Conservation (phyloP, 352 stramenopile species). For the Globisporangium echinulatum region DNA sequence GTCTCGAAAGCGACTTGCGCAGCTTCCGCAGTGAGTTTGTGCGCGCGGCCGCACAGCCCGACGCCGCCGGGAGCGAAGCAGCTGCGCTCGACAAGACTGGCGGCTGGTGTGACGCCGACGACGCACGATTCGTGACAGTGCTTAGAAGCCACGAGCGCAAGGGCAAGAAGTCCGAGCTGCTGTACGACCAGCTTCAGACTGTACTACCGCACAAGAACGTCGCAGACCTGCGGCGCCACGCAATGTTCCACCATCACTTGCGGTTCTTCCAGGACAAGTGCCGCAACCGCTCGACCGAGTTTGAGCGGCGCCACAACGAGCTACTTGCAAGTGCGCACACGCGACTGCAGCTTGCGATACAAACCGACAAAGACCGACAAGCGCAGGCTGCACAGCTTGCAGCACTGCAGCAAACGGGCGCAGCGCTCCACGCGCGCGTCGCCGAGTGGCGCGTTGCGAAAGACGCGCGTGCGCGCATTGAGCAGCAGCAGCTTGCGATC, state of each 20-base stretch:
- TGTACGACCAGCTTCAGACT: slow-evolving; percentile 54
- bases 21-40: slow-evolving; percentile 37
- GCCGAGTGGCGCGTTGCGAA: slow-evolving; percentile 42
- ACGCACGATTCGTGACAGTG: slow-evolving; percentile 57
- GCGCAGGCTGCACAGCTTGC: slow-evolving; percentile 26
- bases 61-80: slow-evolving; percentile 28
- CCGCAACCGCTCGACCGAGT: slow-evolving; percentile 36
- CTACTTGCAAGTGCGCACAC: slow-evolving; percentile 20
- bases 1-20: slow-evolving; percentile 24
- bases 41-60: slow-evolving; percentile 18
- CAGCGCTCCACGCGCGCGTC: slow-evolving; percentile 35
- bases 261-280: slow-evolving; percentile 53
- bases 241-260: slow-evolving; percentile 53
- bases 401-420: slow-evolving; percentile 33
- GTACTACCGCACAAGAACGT: slow-evolving; percentile 29
- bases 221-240: slow-evolving; percentile 34
- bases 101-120: slow-evolving; percentile 38
- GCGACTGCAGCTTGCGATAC: slow-evolving; percentile 20
- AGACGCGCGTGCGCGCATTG: slow-evolving; percentile 51
- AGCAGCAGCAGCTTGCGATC: slow-evolving; percentile 46
- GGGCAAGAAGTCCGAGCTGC: slow-evolving; percentile 36
- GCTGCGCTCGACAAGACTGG: slow-evolving; percentile 29
- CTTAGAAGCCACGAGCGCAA: slow-evolving; percentile 41
- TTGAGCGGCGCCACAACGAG: slow-evolving; percentile 29
- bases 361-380: slow-evolving; percentile 22